These are phyloP conservation scores for Lipomyces spencermartinsiae DNA, from an alignment of 805 yeast genomes.

Conservation along the genomic window DNA sequence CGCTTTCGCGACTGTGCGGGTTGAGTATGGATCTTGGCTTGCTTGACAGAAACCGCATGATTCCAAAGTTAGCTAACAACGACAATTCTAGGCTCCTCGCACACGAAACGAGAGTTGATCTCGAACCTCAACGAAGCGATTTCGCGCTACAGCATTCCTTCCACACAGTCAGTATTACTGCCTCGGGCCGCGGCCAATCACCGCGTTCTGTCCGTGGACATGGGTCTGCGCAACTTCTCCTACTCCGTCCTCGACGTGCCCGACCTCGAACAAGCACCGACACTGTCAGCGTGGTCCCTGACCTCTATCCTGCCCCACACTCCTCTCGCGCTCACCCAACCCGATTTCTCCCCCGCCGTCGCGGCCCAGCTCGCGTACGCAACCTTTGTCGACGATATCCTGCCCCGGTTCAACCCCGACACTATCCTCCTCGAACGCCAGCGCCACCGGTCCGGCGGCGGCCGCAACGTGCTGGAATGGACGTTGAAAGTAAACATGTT, in stretches of 20 bases:
- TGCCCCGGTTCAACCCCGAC: constrained; percentile 45
- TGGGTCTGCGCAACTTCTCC: constrained; percentile 27
- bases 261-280: background rate
- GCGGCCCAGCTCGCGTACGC: constrained; percentile 25
- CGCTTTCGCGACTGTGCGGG: constrained; percentile 23
- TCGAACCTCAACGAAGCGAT: constrained; percentile 12
- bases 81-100: constrained; percentile 10
- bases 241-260: constrained; percentile 21
- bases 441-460: constrained; percentile 55
- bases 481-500: constrained; percentile 56
- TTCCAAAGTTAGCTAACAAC: too few species aligned
- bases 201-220: constrained; percentile 25
- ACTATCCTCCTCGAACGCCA: constrained; percentile 58
- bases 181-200: background rate
- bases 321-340: background rate
- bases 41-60: background rate
- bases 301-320: constrained; percentile 3
- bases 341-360: constrained; percentile 12
- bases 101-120: constrained; percentile 15
- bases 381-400: constrained; percentile 18
- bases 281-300: constrained; percentile 20
- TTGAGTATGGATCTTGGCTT: constrained; percentile 3
- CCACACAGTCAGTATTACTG: background rate
- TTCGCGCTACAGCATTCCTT: background rate
- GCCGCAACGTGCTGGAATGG: constrained; percentile 54